Base-by-base conservation (phyloP, 805 yeast genomes). In the Suhomyces pyralidae region DNA sequence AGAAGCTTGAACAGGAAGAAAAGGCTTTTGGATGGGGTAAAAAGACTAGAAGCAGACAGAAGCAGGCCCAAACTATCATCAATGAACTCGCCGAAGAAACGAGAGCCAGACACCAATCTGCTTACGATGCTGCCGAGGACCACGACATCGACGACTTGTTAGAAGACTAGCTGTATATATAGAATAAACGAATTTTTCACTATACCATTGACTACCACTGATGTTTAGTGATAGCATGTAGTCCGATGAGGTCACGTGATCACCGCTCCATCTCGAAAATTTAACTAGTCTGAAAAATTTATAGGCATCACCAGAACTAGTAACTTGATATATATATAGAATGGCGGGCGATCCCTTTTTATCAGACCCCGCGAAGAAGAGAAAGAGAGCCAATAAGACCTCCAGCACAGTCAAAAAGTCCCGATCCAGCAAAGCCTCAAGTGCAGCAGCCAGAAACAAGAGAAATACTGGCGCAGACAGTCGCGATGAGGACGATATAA, bases 21-120 rank as follows among this genome's bases (percentile, higher is more conserved):
- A 64, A 71, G 38, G 57, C 76, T 5, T 87, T 87, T 74, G 93
- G 94, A 26, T 87, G 91, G 90, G 94, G 94, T 51, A 88, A 87
- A 65, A 78, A 79, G 62, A 86, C 92, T 5, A 80, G 92, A 73
- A 74, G 75, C 57, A 76, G 75, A 53, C 82, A 81, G 42, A 80
- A 81, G 66, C 73, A 74, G 54, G 83, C 83, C 59, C 80, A 84
- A 59, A 73, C 80, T 51, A 57, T 79, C 14, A 71, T 86, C 40
- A 82, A 83, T 59, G 78, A 81, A 48, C 64, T 70, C 14, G 64
- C 72, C 45, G 65, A 68, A 19, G 69, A 66, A 47, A 60, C 69
- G 67, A 74, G 74, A 67, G 71, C 58, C 56, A 71, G 63, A 68
- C 69, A 65, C 67, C 81, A 66, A 67, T 76, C 79, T 36, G 76